Conservation (phyloP, 345 rosid species). For the Passiflora organensis region DNA sequence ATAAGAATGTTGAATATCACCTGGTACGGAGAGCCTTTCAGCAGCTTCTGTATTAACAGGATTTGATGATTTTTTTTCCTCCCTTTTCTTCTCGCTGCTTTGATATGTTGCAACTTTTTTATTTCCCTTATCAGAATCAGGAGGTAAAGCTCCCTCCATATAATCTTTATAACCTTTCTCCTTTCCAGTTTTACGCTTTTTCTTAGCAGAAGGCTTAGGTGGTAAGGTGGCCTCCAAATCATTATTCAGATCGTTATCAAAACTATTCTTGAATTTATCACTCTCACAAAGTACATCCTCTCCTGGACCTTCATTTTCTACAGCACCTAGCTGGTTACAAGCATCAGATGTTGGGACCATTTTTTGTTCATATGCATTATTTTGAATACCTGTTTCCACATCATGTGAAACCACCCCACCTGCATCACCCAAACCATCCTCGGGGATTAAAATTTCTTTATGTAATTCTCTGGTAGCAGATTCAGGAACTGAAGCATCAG, state of each 20-base stretch:
- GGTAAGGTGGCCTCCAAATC: constrained; percentile 14
- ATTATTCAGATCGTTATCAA: too few relatives aligned
- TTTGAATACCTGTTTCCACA: constrained; percentile 6
- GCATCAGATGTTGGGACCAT: constrained; percentile 12
- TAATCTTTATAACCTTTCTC: constrained; percentile 15
- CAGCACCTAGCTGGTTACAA: constrained; percentile 2
- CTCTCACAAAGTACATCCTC: constrained; percentile 4
- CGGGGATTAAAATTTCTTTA: not conserved
- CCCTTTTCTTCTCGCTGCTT: constrained; percentile 22
- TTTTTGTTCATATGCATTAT: constrained; percentile 3
- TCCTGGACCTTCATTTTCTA: constrained; percentile 13
- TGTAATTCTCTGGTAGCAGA: constrained; percentile 11
- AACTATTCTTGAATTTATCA: too few relatives aligned
- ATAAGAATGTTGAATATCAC: constrained; percentile 8
- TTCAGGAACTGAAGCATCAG: not conserved
- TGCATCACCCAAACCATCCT: constrained; percentile 6
- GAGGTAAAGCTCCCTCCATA: not conserved
- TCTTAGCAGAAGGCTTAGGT: constrained; percentile 20
- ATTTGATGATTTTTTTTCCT: constrained; percentile 26
- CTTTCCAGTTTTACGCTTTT: constrained; percentile 15
- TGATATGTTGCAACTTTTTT: not conserved
- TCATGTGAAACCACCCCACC: constrained; percentile 12
- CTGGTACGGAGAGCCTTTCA: not conserved
- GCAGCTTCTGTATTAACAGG: constrained; percentile 18
- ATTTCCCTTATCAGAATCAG: constrained; percentile 9